Evolutionary conservation across 371 early-diverging fungal genomes (phyloP).

Genomic region (Mucor plumbeus): DNA sequence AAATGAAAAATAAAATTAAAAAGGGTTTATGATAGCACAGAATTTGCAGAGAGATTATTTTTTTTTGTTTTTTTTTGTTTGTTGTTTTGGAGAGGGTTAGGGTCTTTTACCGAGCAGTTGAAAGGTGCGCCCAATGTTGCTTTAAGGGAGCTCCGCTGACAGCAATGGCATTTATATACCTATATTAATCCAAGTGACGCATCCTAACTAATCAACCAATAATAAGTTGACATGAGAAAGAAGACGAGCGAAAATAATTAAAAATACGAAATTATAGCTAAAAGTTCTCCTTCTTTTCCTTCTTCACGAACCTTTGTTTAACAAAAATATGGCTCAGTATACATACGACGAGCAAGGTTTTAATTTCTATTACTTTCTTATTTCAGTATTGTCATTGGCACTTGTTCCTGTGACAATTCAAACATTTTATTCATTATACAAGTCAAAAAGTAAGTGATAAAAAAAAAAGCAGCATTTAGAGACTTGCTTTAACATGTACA

Average conservation of each 20-base stretch:
- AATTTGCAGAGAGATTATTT: neutral
- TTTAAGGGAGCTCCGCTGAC: neutral
- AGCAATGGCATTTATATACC: slow-evolving; percentile 3
- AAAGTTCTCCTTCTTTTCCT: neutral
- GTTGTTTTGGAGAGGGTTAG: too few species aligned
- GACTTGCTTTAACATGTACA: neutral
- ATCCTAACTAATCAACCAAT: slow-evolving; percentile 11
- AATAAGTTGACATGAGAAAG: slow-evolving; percentile 16
- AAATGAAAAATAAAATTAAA: slow-evolving; percentile 11
- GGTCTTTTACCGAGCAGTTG: too few species aligned
- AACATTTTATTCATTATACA: slow-evolving; percentile 50
- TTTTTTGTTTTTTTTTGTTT: neutral
- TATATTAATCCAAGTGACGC: neutral
- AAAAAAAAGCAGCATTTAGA: neutral
- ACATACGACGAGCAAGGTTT: slow-evolving; percentile 94
- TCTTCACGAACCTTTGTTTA: slow-evolving; percentile 12
- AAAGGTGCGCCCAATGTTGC: neutral
- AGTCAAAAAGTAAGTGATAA: slow-evolving; percentile 46
- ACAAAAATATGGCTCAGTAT: slow-evolving; percentile 66
- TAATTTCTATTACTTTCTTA: slow-evolving; percentile 92
- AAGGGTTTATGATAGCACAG: neutral
- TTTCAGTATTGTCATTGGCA: slow-evolving; percentile 79
- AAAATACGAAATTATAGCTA: neutral
- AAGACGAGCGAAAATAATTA: neutral
- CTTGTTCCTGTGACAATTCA: slow-evolving; percentile 81